These are phyloP conservation scores for Leptographium procerum DNA, from an alignment of 2,329 filamentous ascomycete genomes.

Conservation along the genomic window DNA sequence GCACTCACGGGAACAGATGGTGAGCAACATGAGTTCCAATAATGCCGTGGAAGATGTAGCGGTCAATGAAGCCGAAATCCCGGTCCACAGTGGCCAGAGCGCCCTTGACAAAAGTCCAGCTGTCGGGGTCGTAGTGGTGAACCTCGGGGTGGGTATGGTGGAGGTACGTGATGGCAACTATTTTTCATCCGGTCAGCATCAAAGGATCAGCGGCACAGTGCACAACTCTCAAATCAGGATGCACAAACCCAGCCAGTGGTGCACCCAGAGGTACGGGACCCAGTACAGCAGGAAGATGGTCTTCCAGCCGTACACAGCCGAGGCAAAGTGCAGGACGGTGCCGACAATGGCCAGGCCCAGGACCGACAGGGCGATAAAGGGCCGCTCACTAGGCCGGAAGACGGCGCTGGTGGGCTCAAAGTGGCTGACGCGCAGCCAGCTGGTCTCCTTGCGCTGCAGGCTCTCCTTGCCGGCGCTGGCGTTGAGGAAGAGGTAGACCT, in stretches of 20 bases:
- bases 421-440: constrained; percentile 74
- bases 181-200: not conserved
- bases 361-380: constrained; percentile 78
- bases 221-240: not conserved
- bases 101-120: constrained; percentile 87
- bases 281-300: constrained; percentile 94
- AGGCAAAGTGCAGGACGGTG: constrained; percentile 53
- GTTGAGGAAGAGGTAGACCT: constrained; percentile 79
- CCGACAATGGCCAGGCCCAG: constrained; percentile 59
- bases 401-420: constrained; percentile 81
- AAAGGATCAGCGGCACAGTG: too few relatives aligned
- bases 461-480: constrained; percentile 91
- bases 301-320: constrained; percentile 65
- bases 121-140: constrained; percentile 73
- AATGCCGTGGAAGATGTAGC: constrained; percentile 81
- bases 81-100: constrained; percentile 92
- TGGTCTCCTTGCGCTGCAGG: constrained; percentile 80
- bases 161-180: constrained; percentile 90
- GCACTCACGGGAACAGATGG: constrained; percentile 61
- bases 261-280: constrained; percentile 91
- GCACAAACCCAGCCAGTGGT: constrained; percentile 91
- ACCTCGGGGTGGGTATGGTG: constrained; percentile 92
- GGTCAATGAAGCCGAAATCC: constrained; percentile 90
- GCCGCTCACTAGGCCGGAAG: constrained; percentile 83
- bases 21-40: constrained; percentile 94